Percentiles rank a stretch among this genome's conserved stretches.
phyloP scores from a whole-genome alignment of 2,329 filamentous ascomycete genomes.

The Aspergillus latus region DNA sequence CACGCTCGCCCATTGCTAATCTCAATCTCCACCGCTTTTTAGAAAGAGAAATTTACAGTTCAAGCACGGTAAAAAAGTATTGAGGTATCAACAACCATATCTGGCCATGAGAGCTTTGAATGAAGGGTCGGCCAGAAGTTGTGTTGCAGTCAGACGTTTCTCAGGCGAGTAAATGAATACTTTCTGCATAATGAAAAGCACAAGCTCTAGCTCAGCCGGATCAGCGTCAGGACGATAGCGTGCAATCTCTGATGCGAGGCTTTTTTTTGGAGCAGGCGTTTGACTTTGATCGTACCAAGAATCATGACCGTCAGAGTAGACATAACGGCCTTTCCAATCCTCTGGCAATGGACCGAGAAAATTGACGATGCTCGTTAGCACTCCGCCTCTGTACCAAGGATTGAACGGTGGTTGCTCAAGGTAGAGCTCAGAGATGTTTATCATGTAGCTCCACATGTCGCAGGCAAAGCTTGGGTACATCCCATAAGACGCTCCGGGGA shows the following conservation, averaged over 20 bases:
- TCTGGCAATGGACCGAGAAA: conserved; percentile 28
- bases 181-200: conserved; percentile 24
- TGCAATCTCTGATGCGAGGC: conserved; percentile 19
- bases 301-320: conserved; percentile 19
- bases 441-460: conserved; percentile 36
- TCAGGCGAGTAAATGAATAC: conserved; percentile 27
- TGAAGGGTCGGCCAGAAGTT: conserved; percentile 30
- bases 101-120: conserved; percentile 31
- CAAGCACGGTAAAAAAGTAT: too few relatives aligned
- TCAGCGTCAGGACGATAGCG: conserved; percentile 22
- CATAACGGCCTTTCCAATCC: conserved; percentile 24
- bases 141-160: conserved; percentile 26
- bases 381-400: conserved; percentile 16
- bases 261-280: conserved; percentile 8
- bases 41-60: too few relatives aligned
- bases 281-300: conserved; percentile 29
- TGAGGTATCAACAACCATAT: conserved; percentile 25
- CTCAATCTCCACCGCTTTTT: too few relatives aligned
- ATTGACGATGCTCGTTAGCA: conserved; percentile 23
- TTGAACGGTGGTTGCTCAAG: conserved; percentile 22
- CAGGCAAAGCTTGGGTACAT: conserved; percentile 27
- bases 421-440: conserved; percentile 29
- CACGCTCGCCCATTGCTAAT: too few relatives aligned
- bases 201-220: conserved; percentile 22
- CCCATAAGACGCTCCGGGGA: conserved; percentile 29